phyloP scores from a whole-genome alignment of 345 rosid genomes.

The Lenwebbia sp. region DNA sequence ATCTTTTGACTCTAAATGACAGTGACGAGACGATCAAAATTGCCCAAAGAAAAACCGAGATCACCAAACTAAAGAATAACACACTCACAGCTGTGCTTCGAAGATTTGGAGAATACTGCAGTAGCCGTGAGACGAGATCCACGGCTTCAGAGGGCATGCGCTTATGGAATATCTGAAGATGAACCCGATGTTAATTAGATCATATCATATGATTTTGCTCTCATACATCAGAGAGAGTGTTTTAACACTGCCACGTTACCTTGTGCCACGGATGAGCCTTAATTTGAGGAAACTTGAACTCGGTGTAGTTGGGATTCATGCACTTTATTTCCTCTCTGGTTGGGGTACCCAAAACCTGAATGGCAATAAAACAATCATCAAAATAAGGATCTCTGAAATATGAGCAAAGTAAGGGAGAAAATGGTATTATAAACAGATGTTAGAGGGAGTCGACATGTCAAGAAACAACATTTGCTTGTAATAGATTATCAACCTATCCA shows the following conservation, averaged over 20 bases:
- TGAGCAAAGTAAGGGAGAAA: background rate
- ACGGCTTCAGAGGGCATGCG: constrained; percentile 98
- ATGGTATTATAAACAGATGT: background rate
- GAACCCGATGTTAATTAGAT: background rate
- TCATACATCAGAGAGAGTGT: background rate
- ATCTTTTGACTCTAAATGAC: background rate
- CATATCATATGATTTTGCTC: background rate
- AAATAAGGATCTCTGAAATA: background rate
- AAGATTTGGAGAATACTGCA: constrained; percentile 96
- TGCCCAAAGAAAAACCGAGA: background rate
- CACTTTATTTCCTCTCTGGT: constrained; percentile 97
- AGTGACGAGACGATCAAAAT: background rate
- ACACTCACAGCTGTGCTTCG: constrained; percentile 84
- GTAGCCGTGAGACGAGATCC: constrained; percentile 86
- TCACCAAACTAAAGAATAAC: background rate
- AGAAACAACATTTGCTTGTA: background rate
- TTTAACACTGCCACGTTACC: constrained; percentile 22
- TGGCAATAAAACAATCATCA: background rate
- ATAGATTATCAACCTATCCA: background rate
- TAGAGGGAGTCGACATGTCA: background rate
- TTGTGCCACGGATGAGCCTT: constrained; percentile 99
- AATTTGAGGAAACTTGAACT: constrained; percentile 95
- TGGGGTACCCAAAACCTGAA: constrained; percentile 94
- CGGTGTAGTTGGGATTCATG: constrained; percentile 98
- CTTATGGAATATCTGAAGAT: constrained; percentile 76